phyloP scores from a whole-genome alignment of 1,284 basidiomycete genomes.

The Melampsora americana region DNA sequence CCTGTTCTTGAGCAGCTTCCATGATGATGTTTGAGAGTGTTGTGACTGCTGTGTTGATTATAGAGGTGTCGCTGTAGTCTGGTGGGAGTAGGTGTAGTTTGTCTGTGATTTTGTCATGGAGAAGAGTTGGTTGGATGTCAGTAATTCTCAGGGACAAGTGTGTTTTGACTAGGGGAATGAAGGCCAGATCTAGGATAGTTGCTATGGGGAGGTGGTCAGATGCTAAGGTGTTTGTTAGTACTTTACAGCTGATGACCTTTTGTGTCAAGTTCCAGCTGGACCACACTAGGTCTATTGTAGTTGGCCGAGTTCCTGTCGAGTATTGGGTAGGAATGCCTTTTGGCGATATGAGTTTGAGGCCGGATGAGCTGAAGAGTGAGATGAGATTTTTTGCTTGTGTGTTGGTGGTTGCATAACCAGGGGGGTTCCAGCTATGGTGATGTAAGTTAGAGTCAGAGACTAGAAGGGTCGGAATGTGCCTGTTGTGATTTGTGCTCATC shows the following conservation, averaged over 20 bases:
- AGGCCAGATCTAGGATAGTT: background rate
- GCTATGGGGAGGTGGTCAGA: conserved; percentile 25
- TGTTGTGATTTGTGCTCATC: background rate
- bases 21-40: background rate
- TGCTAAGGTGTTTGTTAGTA: conserved; percentile 3
- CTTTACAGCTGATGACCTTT: too few species aligned
- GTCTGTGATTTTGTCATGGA: background rate
- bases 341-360: conserved; percentile 15
- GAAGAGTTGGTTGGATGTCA: background rate
- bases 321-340: conserved; percentile 3
- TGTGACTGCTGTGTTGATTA: background rate
- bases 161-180: background rate
- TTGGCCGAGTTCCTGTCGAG: background rate
- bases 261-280: conserved; percentile 1
- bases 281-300: background rate
- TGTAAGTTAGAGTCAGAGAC: conserved; percentile 20
- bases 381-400: background rate
- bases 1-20: background rate
- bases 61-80: background rate
- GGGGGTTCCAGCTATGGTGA: background rate
- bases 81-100: background rate
- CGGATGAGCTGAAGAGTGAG: background rate
- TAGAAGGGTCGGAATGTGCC: background rate
- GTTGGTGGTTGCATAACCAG: background rate
- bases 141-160: background rate